phyloP scores from a whole-genome alignment of 352 stramenopile species.

The Elongisporangium anandrum region DNA sequence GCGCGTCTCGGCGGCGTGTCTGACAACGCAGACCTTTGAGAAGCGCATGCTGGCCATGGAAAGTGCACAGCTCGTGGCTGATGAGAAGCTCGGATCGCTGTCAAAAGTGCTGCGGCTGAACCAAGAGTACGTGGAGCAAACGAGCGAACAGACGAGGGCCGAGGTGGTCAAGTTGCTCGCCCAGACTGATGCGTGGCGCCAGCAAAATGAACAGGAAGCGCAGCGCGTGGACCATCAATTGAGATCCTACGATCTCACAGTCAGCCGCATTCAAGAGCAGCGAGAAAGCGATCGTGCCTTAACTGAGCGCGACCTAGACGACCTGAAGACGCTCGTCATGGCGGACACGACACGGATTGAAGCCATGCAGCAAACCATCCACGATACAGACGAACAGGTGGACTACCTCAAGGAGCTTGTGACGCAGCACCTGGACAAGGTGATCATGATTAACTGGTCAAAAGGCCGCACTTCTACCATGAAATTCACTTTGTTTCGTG shows the following conservation, averaged over 20 bases:
- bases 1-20: slow-evolving; percentile 74
- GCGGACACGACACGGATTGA: slow-evolving; percentile 38
- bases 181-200: slow-evolving; percentile 44
- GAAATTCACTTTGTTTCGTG: neutral
- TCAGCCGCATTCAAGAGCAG: neutral
- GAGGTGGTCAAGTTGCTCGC: slow-evolving; percentile 30
- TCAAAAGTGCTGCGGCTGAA: slow-evolving; percentile 67
- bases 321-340: slow-evolving; percentile 47
- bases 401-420: slow-evolving; percentile 33
- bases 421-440: slow-evolving; percentile 43
- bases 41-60: slow-evolving; percentile 53
- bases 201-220: slow-evolving; percentile 12
- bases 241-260: neutral
- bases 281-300: slow-evolving; percentile 16
- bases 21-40: slow-evolving; percentile 70
- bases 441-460: slow-evolving; percentile 2
- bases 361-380: slow-evolving; percentile 22
- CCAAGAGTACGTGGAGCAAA: slow-evolving; percentile 71
- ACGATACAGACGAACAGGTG: slow-evolving; percentile 32
- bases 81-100: slow-evolving; percentile 60
- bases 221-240: neutral
- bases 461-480: neutral
- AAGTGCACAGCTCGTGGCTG: slow-evolving; percentile 26
- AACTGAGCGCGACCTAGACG: slow-evolving; percentile 36
- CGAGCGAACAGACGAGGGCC: slow-evolving; percentile 24